Evolutionary conservation across 2,329 filamentous ascomycete genomes (phyloP).

Genomic region (Colletotrichum navitas): DNA sequence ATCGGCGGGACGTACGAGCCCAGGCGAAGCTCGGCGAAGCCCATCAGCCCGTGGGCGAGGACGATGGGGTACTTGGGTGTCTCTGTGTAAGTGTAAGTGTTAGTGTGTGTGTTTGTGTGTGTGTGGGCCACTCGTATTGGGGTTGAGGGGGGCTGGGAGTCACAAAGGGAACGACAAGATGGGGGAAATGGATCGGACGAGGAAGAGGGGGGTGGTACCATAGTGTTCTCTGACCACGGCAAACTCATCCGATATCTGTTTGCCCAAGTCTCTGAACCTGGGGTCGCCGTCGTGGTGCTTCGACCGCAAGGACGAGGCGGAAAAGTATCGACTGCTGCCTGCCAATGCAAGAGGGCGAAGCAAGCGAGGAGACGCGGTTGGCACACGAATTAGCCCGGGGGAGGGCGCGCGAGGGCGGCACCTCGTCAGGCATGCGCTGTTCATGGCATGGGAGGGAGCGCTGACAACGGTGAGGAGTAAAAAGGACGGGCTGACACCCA

Average conservation of each 20-base stretch:
- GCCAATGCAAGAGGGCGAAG: conserved; percentile 18
- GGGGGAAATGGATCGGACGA: conserved; percentile 3
- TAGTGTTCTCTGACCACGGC: conserved; percentile 60
- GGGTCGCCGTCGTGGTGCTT: conserved; percentile 49
- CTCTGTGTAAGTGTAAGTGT: conserved; percentile 50
- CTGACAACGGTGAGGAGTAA: not conserved
- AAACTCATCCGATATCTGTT: conserved; percentile 61
- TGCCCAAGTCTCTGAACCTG: conserved; percentile 56
- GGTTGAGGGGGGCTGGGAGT: not conserved
- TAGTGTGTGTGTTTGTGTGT: not conserved
- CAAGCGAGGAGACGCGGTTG: conserved; percentile 39
- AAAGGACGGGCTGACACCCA: not conserved
- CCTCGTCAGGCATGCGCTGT: conserved; percentile 36
- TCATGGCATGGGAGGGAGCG: conserved; percentile 35
- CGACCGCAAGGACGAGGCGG: conserved; percentile 21
- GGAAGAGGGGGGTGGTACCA: conserved; percentile 49
- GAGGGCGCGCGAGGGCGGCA: conserved; percentile 27
- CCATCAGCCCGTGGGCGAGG: conserved; percentile 74
- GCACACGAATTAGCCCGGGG: conserved; percentile 21
- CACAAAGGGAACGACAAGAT: conserved; percentile 10
- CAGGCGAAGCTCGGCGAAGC: conserved; percentile 70
- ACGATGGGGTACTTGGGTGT: conserved; percentile 73
- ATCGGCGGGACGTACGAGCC: conserved; percentile 66
- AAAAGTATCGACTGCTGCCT: conserved; percentile 23
- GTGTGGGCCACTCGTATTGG: conserved; percentile 15